A percentile compares a stretch with the other conserved stretches of the same genome.
Evolutionary conservation across 2,329 filamentous ascomycete genomes (phyloP).

Genomic region (Thielaviopsis musarum): DNA sequence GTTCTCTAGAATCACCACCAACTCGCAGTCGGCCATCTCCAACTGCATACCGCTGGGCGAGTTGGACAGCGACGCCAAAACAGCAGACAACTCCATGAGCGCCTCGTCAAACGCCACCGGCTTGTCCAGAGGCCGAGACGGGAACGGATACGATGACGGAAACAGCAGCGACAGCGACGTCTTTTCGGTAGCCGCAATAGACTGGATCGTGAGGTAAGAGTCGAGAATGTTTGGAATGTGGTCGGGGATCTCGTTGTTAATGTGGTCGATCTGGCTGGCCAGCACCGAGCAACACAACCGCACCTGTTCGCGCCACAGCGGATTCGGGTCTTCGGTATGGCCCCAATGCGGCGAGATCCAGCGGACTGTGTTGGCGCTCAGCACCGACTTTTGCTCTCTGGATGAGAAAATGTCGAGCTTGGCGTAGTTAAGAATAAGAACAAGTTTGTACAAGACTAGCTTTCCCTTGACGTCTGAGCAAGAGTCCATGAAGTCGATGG

Average conservation of each 20-base stretch:
- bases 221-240: conserved; percentile 84
- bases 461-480: conserved; percentile 79
- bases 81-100: conserved; percentile 71
- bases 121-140: conserved; percentile 48
- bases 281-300: conserved; percentile 86
- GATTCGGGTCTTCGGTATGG: conserved; percentile 50
- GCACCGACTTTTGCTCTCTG: conserved; percentile 54
- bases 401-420: conserved; percentile 65
- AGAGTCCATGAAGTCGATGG: conserved; percentile 85
- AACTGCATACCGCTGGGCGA: conserved; percentile 53
- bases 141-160: conserved; percentile 79
- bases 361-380: conserved; percentile 66
- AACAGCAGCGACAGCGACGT: conserved; percentile 73
- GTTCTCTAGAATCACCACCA: conserved; percentile 59
- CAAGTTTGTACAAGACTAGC: conserved; percentile 76
- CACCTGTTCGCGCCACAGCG: conserved; percentile 85
- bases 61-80: conserved; percentile 68
- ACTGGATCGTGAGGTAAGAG: conserved; percentile 65
- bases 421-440: conserved; percentile 84
- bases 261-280: conserved; percentile 63
- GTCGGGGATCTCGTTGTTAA: conserved; percentile 67
- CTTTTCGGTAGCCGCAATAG: conserved; percentile 34
- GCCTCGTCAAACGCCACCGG: conserved; percentile 61
- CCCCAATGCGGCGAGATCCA: conserved; percentile 97
- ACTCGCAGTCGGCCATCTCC: conserved; percentile 56